Base-by-base conservation (phyloP, 2,329 filamentous ascomycete genomes). In the Paracoccidioides lutzii region DNA sequence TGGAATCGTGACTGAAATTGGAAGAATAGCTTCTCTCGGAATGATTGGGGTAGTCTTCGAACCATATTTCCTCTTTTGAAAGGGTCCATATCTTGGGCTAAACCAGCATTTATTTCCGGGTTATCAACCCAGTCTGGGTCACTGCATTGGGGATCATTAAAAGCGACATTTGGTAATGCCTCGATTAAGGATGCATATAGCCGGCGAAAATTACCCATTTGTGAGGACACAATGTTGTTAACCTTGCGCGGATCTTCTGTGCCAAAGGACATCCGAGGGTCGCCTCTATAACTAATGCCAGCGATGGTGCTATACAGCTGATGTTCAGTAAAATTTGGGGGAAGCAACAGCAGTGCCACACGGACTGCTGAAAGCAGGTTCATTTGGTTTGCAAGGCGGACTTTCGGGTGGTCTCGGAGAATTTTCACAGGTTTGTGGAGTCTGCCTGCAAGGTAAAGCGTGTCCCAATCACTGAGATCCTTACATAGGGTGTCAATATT, bases 401-500 rank as follows among this genome's bases (percentile, higher is more conserved):
- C 90, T 52, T 84, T 84, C 0, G 93, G 88, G 65, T 98, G 88
- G 68, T 98, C 93, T 52, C 90, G 85, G 15, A 98, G 80, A 62
- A 98, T 97, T 75, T 98, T 97, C 71, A 95, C 93, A 1, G 93
- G 93, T 69, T 98, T 98, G 61, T 98, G 93, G 53, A 98, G 78
- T 38, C 93, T 87, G 3, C 93, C 93, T 5, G 94, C 93, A n/a
- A 98, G 81, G 70, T 98, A 98, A 32, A 98, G 77, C 0, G 89
- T 95, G 59, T 95, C 84, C 93, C 93, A 98, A 57, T 90, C 83
- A 35, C 83, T 86, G 30, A 98, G 79, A 68, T 98, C 93, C 44
- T 78, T 80, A 64, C 89, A 90, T 14, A 98, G 76, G 2, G 90
- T 96, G 66, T 94, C 84, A 61, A 97, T 80, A 65, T 94, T 95